Evolutionary conservation across 1,284 basidiomycete genomes (phyloP), one percentile per base, ranked within the genome.

Genomic region (Violaceomyces palustris): DNA sequence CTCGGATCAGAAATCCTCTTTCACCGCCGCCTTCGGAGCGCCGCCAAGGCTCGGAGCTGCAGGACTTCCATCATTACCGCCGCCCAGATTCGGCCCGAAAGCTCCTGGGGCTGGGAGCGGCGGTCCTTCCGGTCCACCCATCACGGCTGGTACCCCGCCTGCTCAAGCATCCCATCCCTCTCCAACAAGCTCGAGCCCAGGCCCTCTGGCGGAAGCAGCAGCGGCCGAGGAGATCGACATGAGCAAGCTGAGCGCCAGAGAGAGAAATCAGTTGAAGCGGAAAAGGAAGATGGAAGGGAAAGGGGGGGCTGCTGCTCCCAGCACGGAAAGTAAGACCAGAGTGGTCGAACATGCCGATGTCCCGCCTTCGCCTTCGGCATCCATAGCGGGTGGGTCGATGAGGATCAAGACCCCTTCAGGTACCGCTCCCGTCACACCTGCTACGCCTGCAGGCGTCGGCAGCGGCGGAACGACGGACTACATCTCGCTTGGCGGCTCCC

Each of bases 231-330:
- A 67, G n/a, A 49, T 64, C 28, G 64, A 67, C 41, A 40, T 67
- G 45, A 63, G 65, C 42, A 58, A 64, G 39, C 59, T 73, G 32
- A 69, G 65, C 32, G 88, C 88, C 14, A 81, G 90, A 36, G 90
- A 94, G 72, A 83, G 86, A 26, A 94, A 93, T 72, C 80, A 88
- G 35, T 78, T 93, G 26, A 94, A 94, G 71, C 81, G 90, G 15
- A 93, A 93, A 67, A 83, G 89, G 38, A 94, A 93, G 69, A 78
- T 82, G 12, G 88, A 88, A n/a, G 88, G 84, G 61, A 75, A 75
- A 38, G 46, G 54, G 17, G 39, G 12, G 10, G 27, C 37, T 12
- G 19, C 30, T 4, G 11, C 19, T 8, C 19, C 28, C 8, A 25
- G 43, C 12, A 41, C 42, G 21, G 51, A 58, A 9, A 36, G 38